Base-by-base conservation (phyloP, 1,139 yeast genomes). In the Blastobotrys capitulatus region DNA sequence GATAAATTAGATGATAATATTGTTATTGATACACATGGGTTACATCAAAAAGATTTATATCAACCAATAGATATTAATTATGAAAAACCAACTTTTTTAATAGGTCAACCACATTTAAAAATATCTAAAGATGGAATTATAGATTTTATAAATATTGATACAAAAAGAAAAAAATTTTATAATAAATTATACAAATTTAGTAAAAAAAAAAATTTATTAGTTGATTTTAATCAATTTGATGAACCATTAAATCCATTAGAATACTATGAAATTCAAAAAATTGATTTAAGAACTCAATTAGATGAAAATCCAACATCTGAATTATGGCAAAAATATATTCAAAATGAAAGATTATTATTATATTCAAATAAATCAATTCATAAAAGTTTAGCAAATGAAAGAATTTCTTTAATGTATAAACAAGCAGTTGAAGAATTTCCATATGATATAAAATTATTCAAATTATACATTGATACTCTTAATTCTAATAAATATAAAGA, bases 311-410 rank as follows among this genome's bases (percentile, higher is more conserved):
- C 38, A 10, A 15, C 38, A 35, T 20, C 38, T 10, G 42, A 37
- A 15, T n/a, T 38, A 15, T 37, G 42, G 47, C 16, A 34, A 13
- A 32, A 12, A 35, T 42, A 36, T 26, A 36, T 43, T 15, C 10
- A 25, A 18, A 43, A 43, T 19, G 46, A 43, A 16, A 16, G 15
- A 26, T 3, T 22, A 36, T 47, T 40, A 32, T 38, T 50, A 46
- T 32, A 34, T 2, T 16, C 13, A 35, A 25, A 47, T 38, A 42
- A 34, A 42, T 20, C 20, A 9, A 12, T 31, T 4, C 35, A 32
- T 7, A 22, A 27, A 15, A 18, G 42, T 6, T 22, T 36, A 2
- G 42, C 36, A 13, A 37, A 32, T 10, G 40, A 41, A 8, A 13
- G 15, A 6, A 20, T 48, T 16, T 20, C 29, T 8, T 42, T 38